Evolutionary conservation across 2,329 filamentous ascomycete species (phyloP).

Genomic region (Fusarium liriodendri): DNA sequence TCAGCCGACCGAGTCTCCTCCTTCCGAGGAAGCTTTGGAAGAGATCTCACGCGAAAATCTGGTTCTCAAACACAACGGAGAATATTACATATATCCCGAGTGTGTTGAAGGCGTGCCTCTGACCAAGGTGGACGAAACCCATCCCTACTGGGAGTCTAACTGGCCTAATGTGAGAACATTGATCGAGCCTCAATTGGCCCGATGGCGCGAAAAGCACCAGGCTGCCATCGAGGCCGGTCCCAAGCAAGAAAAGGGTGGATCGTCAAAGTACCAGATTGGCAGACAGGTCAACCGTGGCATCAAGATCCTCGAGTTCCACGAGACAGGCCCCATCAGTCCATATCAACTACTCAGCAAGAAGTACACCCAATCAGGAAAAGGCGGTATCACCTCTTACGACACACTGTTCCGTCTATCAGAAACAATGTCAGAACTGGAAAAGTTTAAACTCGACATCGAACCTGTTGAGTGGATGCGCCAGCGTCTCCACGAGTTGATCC

Average conservation of each 20-base stretch:
- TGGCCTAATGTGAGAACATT: slow-evolving; percentile 61
- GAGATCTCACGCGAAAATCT: slow-evolving; percentile 60
- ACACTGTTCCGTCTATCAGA: slow-evolving; percentile 67
- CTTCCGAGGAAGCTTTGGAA: slow-evolving; percentile 24
- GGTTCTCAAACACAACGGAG: slow-evolving; percentile 60
- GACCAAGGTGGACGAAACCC: slow-evolving; percentile 59
- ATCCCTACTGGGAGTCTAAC: slow-evolving; percentile 67
- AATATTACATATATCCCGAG: slow-evolving; percentile 61
- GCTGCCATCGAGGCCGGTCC: slow-evolving; percentile 48
- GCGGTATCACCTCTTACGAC: slow-evolving; percentile 63
- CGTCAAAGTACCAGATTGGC: slow-evolving; percentile 64
- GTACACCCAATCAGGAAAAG: slow-evolving; percentile 56
- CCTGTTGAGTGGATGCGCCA: slow-evolving; percentile 69
- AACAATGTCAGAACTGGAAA: slow-evolving; percentile 64
- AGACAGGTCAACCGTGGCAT: slow-evolving; percentile 68
- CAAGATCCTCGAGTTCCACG: slow-evolving; percentile 63
- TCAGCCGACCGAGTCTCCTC: slow-evolving; percentile 30
- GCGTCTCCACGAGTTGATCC: slow-evolving; percentile 63
- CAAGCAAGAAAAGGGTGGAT: slow-evolving; percentile 49
- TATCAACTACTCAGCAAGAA: slow-evolving; percentile 67
- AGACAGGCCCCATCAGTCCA: slow-evolving; percentile 63
- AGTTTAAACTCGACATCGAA: slow-evolving; percentile 63
- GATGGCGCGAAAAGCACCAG: slow-evolving; percentile 61
- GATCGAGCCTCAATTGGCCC: slow-evolving; percentile 57
- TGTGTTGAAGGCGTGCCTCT: slow-evolving; percentile 65